These are phyloP conservation scores for Neurospora sp. DNA, from an alignment of 495 filamentous ascomycete species.

Conservation along the genomic window DNA sequence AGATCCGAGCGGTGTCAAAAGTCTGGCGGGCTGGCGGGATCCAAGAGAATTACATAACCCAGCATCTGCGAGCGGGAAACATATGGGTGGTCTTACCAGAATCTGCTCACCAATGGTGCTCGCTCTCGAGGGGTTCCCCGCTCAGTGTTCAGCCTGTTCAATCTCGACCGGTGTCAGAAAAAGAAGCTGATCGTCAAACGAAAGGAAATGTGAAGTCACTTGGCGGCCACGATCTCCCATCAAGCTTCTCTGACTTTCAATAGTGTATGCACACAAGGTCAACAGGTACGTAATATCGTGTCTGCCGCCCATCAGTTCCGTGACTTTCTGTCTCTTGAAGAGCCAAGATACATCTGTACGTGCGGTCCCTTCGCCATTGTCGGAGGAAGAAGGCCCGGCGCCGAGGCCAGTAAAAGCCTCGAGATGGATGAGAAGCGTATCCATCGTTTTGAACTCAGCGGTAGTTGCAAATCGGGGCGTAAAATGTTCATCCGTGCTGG, in stretches of 20 bases:
- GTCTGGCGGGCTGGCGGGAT: constrained; percentile 1
- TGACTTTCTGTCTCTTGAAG: background rate
- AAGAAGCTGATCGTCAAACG: background rate
- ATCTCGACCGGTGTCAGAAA: background rate
- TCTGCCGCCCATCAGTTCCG: background rate
- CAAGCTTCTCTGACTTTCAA: background rate
- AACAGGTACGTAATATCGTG: background rate
- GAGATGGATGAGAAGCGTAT: background rate
- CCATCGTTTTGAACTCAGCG: background rate
- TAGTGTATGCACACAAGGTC: background rate
- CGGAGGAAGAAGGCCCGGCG: background rate
- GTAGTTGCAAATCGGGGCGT: background rate
- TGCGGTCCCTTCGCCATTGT: background rate
- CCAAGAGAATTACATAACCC: constrained; percentile 3
- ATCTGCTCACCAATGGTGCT: background rate
- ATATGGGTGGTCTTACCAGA: background rate
- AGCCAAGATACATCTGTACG: background rate
- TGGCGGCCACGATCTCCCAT: background rate
- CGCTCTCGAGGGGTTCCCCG: background rate
- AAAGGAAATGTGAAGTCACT: background rate
- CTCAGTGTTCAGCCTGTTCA: background rate
- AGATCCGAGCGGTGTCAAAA: constrained; percentile 13
- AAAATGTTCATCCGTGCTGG: background rate
- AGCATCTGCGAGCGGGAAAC: background rate
- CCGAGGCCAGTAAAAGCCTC: background rate